Base-by-base conservation (phyloP, 805 yeast species). In the Metschnikowia corniflorae region DNA sequence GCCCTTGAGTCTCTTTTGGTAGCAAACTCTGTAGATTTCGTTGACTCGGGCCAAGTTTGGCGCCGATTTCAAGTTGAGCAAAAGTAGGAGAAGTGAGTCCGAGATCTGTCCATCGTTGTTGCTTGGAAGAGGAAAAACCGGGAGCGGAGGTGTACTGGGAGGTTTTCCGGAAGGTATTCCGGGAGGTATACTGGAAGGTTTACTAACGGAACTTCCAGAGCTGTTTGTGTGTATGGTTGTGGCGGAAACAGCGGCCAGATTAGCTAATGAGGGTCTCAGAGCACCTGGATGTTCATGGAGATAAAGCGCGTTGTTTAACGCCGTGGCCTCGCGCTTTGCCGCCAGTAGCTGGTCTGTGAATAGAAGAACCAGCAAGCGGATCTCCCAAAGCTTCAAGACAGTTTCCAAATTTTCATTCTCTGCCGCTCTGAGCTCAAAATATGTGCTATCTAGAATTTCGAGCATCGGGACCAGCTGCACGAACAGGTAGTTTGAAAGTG, bases 31-130 rank as follows among this genome's bases (percentile, higher is more conserved):
- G 53, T 70, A 75, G 26, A 65, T 50, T 30, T 67, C 74, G 38
- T 70, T 71, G 16, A 73, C 58, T 16, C 71, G 47, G 18, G 55
- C 48, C 40, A 71, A 35, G 38, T 64, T 70, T 5, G 75, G 69
- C 1, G 67, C 60, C 20, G 70, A 60, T 39, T 65, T 71, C 34
- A 75, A 54, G 35, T 74, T 53, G 21, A 69, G 55, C 17, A 74
- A 37, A 16, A 70, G 32, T 25, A 49, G 41, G 17, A 67, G 41
- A 23, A 67, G 45, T 35, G 45, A 48, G 43, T 57, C 53, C 8
- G 50, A 43, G n/a, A 65, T 55, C 7, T 29, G 22, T 6, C 58
- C 49, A 20, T 57, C 51, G 26, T 62, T 64, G 36, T 63, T 64
- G 28, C 59, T 59, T 8, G 71, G 70, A 14, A 68, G 47, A 4